Evolutionary conservation across 1,139 yeast species (phyloP), one percentile per base, ranked within the genome.

Genomic region (Fermentozyma sake): DNA sequence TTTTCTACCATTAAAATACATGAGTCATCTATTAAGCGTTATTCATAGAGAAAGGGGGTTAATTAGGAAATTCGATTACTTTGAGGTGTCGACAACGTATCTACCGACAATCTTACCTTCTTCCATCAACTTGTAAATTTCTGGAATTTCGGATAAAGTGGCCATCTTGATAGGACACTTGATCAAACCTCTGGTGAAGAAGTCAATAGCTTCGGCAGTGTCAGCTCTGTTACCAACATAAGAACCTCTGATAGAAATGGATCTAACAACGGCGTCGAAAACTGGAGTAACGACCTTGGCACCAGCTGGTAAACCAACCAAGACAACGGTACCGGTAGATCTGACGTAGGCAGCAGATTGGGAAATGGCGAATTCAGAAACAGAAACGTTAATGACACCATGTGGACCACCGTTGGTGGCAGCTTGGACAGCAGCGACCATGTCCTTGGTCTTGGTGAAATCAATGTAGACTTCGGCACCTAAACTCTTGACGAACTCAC

Each of bases 201-300:
- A 80, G 46, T 79, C 83, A 42, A 81, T 59, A 35, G 91, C 89
- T 59, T 81, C 91, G 44, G 77, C 73, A 34, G 86, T 68, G 56
- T 82, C 91, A 35, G 79, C 79, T 58, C 89, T 76, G 70, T 79
- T 80, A 42, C 91, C 91, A 37, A 82, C 91, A 50, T 79, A 79
- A 28, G 89, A 79, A 40, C 89, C 91, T 51, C 67, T 72, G 49
- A 81, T 76, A 52, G 62, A 64, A 48, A 79, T 62, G 27, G 83
- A 72, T 56, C 69, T 77, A 44, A 78, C 69, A 39, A 81, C 89
- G 30, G 80, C 72, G 39, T 58, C 62, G 61, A 81, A 78, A 33
- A 81, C 81, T 29, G 73, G 71, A 16, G 83, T 70, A 38, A 63
- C 61, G 42, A 72, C 73, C 48, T 71, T 68, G 30, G 89, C 84